Evolutionary conservation across 257 asterid species (phyloP).

Genomic region (Salvia rosmarinus): DNA sequence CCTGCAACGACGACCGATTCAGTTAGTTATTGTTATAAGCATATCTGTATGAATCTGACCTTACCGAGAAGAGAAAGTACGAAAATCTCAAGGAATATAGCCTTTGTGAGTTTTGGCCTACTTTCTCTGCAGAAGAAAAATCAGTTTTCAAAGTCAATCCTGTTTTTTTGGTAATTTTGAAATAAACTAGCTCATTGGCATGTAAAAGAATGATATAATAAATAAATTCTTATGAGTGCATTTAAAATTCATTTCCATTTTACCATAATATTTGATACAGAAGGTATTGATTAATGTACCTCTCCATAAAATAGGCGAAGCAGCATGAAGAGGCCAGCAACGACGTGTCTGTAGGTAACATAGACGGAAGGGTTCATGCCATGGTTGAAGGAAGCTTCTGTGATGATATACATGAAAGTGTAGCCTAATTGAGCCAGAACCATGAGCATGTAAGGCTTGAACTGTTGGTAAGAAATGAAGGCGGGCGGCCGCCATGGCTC

Average conservation of each 20-base stretch:
- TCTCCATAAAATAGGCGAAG: constrained; percentile 79
- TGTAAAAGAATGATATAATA: no score
- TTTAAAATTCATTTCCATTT: no score
- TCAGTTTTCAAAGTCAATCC: no score
- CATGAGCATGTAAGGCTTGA: constrained; percentile 76
- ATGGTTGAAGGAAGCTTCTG: constrained; percentile 77
- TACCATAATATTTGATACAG: no score
- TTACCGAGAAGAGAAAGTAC: constrained; percentile 70
- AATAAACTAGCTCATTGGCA: no score
- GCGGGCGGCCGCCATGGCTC: constrained; percentile 31
- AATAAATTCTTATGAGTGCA: no score
- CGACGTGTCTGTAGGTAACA: constrained; percentile 61
- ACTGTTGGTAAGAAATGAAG: constrained; percentile 33
- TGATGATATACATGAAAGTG: constrained; percentile 62
- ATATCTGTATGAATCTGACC: not conserved
- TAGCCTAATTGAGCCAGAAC: constrained; percentile 58
- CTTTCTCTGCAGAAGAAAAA: constrained; percentile 62
- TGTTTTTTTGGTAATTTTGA: no score
- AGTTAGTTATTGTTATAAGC: not conserved
- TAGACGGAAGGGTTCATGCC: constrained; percentile 80
- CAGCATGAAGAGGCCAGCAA: constrained; percentile 52
- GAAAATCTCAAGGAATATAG: constrained; percentile 55
- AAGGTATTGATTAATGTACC: constrained; percentile 42
- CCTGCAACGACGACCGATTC: constrained; percentile 42
- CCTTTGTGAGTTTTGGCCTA: constrained; percentile 60